Base-by-base conservation (phyloP, 2,329 filamentous ascomycete genomes). In the Didymella pinodella region DNA sequence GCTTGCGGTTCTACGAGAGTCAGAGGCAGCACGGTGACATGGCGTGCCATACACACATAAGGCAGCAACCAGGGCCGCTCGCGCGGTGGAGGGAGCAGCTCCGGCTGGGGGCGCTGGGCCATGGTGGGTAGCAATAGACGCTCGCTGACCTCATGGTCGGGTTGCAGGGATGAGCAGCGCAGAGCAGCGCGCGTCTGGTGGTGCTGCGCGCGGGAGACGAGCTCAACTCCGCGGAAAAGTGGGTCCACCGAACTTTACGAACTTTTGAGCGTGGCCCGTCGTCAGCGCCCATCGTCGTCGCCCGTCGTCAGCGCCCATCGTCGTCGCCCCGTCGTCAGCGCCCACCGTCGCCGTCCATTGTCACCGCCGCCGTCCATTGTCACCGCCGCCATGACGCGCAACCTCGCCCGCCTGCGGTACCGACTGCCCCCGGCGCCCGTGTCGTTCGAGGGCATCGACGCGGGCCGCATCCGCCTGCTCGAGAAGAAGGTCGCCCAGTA, bases 1-100 rank as follows among this genome's bases (percentile, higher is more conserved):
- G 83, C 76, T 90, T 93, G 75, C 93, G 91, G 76, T 97, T 97
- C 84, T 95, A 22, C 1, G 25, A 22, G 40, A 29, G 44, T 57
- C 45, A 58, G 55, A 25, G 14, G 5, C 5, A n/a, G 34, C 10
- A 34, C n/a, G 11, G 7, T 1, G 12, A 3, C 5, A 8, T 34
- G 41, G 25, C 18, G 32, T 12, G 38, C 16, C 7, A 26, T 40
- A 65, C 69, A 25, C 58, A 78, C 76, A 57, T 72, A 75, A 48
- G 75, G 74, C 43, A 78, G 67, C 58, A 78, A 57, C 75, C 75
- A 78, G 25, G 76, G 75, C 18, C 74, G 70, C 62, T 77, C 76
- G 44, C 73, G 71, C 38, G 69, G 65, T 31, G 65, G 62, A 51
- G 59, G 57, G 29, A 49, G 38, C 31, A 29, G 47, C 40, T 44